Percentiles rank a stretch among this genome's conserved stretches.
phyloP scores from a whole-genome alignment of 2,329 filamentous ascomycete genomes.

The Tothia fuscella region DNA sequence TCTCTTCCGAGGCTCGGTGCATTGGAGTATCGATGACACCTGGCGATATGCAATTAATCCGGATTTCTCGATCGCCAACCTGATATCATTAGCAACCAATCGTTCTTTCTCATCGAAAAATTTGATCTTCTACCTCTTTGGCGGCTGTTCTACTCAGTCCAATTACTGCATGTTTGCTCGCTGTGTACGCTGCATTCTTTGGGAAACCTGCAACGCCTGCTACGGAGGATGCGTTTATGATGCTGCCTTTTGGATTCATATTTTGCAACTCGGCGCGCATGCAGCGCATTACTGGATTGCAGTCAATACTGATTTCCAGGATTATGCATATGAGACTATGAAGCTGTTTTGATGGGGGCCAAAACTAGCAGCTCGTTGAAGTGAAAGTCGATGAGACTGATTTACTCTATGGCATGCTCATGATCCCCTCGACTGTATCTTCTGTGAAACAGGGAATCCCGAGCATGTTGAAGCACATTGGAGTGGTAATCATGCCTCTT shows the following conservation, averaged over 20 bases:
- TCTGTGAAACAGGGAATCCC: too few relatives aligned
- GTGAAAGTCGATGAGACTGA: too few relatives aligned
- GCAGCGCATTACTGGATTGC: conserved; percentile 25
- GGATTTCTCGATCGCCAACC: conserved; percentile 16
- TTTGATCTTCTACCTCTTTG: conserved; percentile 26
- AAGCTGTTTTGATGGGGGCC: too few relatives aligned
- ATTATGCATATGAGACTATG: not conserved
- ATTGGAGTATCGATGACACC: conserved; percentile 19
- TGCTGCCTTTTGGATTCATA: conserved; percentile 26
- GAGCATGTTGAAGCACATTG: too few relatives aligned
- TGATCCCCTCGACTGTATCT: too few relatives aligned
- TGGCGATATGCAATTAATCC: conserved; percentile 22
- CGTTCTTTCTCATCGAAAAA: too few relatives aligned
- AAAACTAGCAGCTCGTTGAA: too few relatives aligned
- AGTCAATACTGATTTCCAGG: conserved; percentile 16
- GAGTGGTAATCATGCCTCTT: too few relatives aligned
- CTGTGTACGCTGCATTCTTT: conserved; percentile 26
- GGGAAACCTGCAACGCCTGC: conserved; percentile 35
- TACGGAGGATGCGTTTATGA: conserved; percentile 38
- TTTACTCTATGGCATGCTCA: too few relatives aligned
- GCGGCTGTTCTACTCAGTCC: conserved; percentile 28
- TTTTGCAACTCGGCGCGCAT: conserved; percentile 27
- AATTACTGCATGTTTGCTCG: conserved; percentile 30
- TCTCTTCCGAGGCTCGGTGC: not conserved
- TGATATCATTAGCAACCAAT: too few relatives aligned